A percentile compares a stretch with the other conserved stretches of the same genome.
phyloP scores from a whole-genome alignment of 2,329 filamentous ascomycete species.

The Venturia pyrina region DNA sequence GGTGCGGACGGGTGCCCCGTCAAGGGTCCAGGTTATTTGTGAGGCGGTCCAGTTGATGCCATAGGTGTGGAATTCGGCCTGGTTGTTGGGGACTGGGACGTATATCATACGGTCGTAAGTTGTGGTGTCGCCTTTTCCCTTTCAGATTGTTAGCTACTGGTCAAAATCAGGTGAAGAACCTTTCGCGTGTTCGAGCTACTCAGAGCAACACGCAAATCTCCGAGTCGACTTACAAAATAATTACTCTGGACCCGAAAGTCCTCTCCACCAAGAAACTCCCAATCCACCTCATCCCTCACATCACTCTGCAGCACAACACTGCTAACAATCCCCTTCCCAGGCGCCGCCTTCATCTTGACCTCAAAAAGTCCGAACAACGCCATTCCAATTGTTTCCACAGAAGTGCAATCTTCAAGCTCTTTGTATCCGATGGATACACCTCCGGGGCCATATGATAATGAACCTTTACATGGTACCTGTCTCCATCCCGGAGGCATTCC shows the following conservation, averaged over 20 bases:
- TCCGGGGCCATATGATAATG: slow-evolving; percentile 32
- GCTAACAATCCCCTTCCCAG: slow-evolving; percentile 9
- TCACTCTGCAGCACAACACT: slow-evolving; percentile 11
- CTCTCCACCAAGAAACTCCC: slow-evolving; percentile 31
- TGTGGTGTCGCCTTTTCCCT: slow-evolving; percentile 42
- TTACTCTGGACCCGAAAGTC: slow-evolving; percentile 49
- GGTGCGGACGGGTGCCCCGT: slow-evolving; percentile 51
- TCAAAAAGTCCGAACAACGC: slow-evolving; percentile 11
- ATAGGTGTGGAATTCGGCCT: slow-evolving; percentile 31
- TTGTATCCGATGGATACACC: slow-evolving; percentile 29
- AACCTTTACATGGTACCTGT: slow-evolving; percentile 28
- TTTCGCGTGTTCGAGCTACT: too few species aligned
- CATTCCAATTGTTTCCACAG: neutral
- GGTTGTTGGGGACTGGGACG: slow-evolving; percentile 22
- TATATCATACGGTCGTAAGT: slow-evolving; percentile 38
- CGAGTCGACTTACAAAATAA: slow-evolving; percentile 45
- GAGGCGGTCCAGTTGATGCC: slow-evolving; percentile 57
- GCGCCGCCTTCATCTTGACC: slow-evolving; percentile 13
- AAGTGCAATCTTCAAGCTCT: slow-evolving; percentile 3
- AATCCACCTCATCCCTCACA: slow-evolving; percentile 11
- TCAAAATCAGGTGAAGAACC: neutral
- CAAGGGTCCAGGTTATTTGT: slow-evolving; percentile 54
- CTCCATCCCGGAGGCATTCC: slow-evolving; percentile 23
- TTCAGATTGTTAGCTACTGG: neutral
- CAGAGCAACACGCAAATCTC: too few species aligned